These are phyloP conservation scores for Trametes cingulata DNA, from an alignment of 768 basidiomycete genomes.

Conservation along the genomic window DNA sequence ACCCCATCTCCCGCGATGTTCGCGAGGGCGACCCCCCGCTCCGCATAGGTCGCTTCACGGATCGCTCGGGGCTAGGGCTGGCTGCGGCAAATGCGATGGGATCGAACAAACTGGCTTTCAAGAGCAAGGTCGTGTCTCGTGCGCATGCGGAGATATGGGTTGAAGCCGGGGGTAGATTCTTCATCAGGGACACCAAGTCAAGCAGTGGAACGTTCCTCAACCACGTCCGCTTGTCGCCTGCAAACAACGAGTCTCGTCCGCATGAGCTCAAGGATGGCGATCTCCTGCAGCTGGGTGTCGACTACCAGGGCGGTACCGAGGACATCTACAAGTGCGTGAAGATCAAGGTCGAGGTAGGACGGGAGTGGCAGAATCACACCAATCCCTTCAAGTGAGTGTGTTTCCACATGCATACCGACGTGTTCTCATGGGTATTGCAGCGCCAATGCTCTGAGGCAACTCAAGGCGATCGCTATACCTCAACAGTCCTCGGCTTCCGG, in stretches of 20 bases:
- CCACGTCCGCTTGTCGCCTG: conserved; percentile 84
- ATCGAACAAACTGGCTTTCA: conserved; percentile 89
- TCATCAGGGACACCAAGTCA: conserved; percentile 86
- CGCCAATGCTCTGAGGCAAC: conserved; percentile 77
- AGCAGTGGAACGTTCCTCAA: conserved; percentile 95
- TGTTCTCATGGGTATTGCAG: conserved; percentile 37
- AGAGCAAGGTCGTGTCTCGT: conserved; percentile 91
- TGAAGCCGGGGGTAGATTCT: conserved; percentile 69
- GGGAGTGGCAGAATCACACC: conserved; percentile 87
- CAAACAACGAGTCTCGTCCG: conserved; percentile 77
- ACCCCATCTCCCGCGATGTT: conserved; percentile 88
- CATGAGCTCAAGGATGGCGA: conserved; percentile 89
- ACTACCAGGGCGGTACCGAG: conserved; percentile 96
- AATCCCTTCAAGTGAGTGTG: conserved; percentile 87
- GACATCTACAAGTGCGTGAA: conserved; percentile 98
- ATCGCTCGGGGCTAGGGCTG: conserved; percentile 68
- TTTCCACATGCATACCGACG: conserved; percentile 5
- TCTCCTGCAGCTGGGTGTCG: conserved; percentile 91
- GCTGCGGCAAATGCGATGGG: conserved; percentile 67
- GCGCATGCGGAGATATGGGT: conserved; percentile 96
- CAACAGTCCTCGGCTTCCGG: conserved; percentile 22
- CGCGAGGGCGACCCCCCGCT: conserved; percentile 66
- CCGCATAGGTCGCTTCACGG: conserved; percentile 94
- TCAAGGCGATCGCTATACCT: conserved; percentile 63
- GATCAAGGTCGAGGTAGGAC: conserved; percentile 85